Conservation (phyloP, 495 filamentous ascomycete species). For the Aspergillus carlsbadensis region DNA sequence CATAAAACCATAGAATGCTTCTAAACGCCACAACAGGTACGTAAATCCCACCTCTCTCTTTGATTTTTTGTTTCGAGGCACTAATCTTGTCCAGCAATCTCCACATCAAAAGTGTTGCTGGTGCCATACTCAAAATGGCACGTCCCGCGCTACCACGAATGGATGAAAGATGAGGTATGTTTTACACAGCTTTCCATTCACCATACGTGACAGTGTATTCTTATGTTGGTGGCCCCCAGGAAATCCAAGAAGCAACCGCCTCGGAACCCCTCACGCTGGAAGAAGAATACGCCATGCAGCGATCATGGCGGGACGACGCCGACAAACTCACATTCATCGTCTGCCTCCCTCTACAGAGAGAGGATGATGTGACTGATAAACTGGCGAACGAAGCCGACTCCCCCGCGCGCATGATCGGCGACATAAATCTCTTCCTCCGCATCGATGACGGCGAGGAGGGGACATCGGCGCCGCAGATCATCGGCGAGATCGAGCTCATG, state of each 20-base stretch:
- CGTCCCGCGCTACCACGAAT: constrained; percentile 77
- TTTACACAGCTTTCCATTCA: too few species aligned
- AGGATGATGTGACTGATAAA: not conserved
- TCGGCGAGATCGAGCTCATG: constrained; percentile 89
- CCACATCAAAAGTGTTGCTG: constrained; percentile 62
- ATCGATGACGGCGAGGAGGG: constrained; percentile 41
- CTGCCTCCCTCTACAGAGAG: constrained; percentile 28
- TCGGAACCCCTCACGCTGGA: constrained; percentile 75
- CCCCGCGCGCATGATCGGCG: constrained; percentile 68
- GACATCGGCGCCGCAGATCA: constrained; percentile 34
- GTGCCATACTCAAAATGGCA: constrained; percentile 84
- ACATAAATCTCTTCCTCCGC: constrained; percentile 82
- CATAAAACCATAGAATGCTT: constrained; percentile 28
- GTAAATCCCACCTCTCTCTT: not conserved
- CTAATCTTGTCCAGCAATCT: constrained; percentile 53
- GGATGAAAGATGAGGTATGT: constrained; percentile 89
- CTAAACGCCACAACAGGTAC: constrained; percentile 44
- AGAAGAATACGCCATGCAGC: constrained; percentile 85
- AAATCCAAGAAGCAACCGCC: constrained; percentile 78
- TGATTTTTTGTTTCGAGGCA: too few species aligned
- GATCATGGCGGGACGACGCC: constrained; percentile 69
- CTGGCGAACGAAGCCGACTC: constrained; percentile 47
- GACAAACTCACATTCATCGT: constrained; percentile 54
- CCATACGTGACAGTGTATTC: too few species aligned
- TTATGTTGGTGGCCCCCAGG: too few species aligned